Evolutionary conservation across 2,329 filamentous ascomycete species (phyloP), one percentile per base, ranked within the genome.

Genomic region (Alternaria burnsii): DNA sequence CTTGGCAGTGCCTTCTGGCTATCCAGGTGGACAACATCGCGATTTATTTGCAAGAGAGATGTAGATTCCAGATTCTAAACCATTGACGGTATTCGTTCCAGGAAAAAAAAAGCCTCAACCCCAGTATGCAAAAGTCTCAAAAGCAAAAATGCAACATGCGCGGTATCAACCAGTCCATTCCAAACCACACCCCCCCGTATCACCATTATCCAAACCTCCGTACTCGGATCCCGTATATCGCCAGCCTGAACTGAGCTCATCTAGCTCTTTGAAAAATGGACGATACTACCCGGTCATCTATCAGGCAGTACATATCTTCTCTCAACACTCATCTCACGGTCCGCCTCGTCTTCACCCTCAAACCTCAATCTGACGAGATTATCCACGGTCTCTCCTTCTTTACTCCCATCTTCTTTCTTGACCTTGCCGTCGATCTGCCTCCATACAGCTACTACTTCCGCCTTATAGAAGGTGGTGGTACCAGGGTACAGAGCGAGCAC

Each of bases 401-500:
- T 73, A 50, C 67, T 67, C 3, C 81, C 80, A 61, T 82, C 81
- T 28, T 82, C 75, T 59, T 68, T 73, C 67, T 71, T 74, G 28
- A 76, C 63, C 28, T 73, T 75, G 41, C 76, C 75, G 28, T 71
- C 62, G 20, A 58, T 63, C 8, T 71, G 72, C 26, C 68, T 74
- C 80, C 82, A 83, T 7, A 71, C 68, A 9, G 76, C 76, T 10
- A 79, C 80, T 5, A 84, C 82, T 64, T 84, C 82, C 1, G 83
- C 83, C 63, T 82, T 83, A 68, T 85, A 85, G 63, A 85, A 85
- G 2, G 83, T 85, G n/a, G 83, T 84, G 8, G 83, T 85, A 20
- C 81, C 79, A 1, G 83, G 83, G 62, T 85, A 85, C 55, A 84
- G 76, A 30, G 83, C 83, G 6, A 85, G 71, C 1, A 85, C 83